These are phyloP conservation scores for Amanita rubescens DNA, from an alignment of 768 basidiomycete species.

Conservation along the genomic window DNA sequence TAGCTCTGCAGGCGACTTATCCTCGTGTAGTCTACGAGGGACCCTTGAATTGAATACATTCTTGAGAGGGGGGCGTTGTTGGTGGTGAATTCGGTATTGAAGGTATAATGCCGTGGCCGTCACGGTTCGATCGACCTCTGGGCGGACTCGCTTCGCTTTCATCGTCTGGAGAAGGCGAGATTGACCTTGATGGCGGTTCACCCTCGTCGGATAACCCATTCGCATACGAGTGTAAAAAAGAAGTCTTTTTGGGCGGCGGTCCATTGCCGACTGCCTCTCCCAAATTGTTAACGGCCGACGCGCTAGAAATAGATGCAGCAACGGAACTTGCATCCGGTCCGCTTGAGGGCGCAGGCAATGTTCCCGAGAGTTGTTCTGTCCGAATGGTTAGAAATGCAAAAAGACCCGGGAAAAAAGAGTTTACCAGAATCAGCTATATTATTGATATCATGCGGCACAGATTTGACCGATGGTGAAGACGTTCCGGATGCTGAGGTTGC, in stretches of 20 bases:
- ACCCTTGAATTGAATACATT: conserved; percentile 48
- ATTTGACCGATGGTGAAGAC: not conserved
- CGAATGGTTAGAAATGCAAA: not conserved
- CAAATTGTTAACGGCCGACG: not conserved
- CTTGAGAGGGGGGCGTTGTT: conserved; percentile 4
- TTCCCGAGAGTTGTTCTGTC: not conserved
- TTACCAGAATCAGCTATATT: not conserved
- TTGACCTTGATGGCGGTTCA: conserved; percentile 22
- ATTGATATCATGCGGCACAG: not conserved
- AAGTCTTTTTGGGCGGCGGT: not conserved
- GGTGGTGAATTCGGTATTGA: not conserved
- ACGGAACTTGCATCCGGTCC: no score
- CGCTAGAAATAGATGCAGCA: not conserved
- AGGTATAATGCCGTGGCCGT: not conserved
- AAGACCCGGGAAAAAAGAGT: not conserved
- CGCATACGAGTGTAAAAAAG: not conserved
- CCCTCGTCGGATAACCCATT: conserved; percentile 17
- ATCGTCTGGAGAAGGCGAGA: conserved; percentile 21
- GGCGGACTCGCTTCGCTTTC: not conserved
- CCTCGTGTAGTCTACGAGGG: conserved; percentile 52
- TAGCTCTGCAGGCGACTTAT: conserved; percentile 48
- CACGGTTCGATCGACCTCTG: not conserved
- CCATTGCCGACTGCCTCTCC: not conserved
- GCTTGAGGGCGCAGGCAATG: not conserved
- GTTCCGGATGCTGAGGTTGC: conserved; percentile 11